Evolutionary conservation across 352 stramenopile species (phyloP).

Genomic region (Globisporangium viniferum): DNA sequence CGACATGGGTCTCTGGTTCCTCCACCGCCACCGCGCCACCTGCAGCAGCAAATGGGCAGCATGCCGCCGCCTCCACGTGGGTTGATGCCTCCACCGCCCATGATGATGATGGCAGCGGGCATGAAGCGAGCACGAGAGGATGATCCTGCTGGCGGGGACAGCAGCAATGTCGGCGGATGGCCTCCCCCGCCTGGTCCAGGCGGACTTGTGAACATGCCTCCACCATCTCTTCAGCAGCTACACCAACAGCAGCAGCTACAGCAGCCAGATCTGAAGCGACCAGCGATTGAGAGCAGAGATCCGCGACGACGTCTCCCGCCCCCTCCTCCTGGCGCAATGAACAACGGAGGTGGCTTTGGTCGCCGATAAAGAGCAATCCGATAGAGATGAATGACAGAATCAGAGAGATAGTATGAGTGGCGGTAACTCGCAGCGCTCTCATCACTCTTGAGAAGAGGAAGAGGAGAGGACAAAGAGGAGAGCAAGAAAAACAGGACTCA

Average conservation of each 20-base stretch:
- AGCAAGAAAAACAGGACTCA: background rate
- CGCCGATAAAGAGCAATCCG: constrained; percentile 2
- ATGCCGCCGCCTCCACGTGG: constrained; percentile 32
- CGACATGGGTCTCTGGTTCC: constrained; percentile 18
- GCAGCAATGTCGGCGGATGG: constrained; percentile 2
- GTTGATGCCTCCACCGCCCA: constrained; percentile 17
- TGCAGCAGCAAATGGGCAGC: constrained; percentile 43
- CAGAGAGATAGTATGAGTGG: background rate
- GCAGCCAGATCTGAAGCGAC: constrained; percentile 15
- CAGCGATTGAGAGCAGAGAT: constrained; percentile 12
- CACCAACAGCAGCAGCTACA: constrained; percentile 9
- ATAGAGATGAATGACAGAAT: constrained; percentile 2
- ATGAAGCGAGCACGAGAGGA: constrained; percentile 19
- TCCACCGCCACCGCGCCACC: constrained; percentile 40
- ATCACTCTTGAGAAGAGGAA: background rate
- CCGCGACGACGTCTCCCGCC: constrained; percentile 11
- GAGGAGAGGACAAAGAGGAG: background rate
- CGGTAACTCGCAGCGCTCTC: background rate
- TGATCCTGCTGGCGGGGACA: background rate
- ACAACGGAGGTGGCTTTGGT: constrained; percentile 5
- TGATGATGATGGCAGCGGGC: constrained; percentile 16
- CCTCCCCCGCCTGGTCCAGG: constrained; percentile 11
- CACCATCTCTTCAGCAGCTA: constrained; percentile 4
- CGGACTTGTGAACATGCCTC: constrained; percentile 7
- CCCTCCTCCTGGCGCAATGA: background rate